These are phyloP conservation scores for Mimosa bimucronata DNA, from an alignment of 306 rosid species.

Conservation along the genomic window DNA sequence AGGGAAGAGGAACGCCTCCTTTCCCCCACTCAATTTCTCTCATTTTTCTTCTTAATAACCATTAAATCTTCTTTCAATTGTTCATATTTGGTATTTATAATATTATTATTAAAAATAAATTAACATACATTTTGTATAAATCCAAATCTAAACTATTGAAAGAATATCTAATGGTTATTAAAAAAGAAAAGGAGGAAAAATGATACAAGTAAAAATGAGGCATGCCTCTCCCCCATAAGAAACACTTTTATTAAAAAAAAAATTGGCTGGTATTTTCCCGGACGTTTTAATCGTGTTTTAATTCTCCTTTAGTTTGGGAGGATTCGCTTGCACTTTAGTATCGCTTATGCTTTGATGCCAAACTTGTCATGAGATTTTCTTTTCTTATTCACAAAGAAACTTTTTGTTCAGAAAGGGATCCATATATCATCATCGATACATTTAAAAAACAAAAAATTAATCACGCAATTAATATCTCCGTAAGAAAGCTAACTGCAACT, in stretches of 20 bases:
- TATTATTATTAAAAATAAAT: too few relatives aligned
- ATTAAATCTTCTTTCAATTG: too few relatives aligned
- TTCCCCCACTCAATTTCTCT: too few relatives aligned
- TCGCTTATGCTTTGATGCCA: not conserved
- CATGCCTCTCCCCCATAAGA: too few relatives aligned
- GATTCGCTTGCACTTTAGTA: not conserved
- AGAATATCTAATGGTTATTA: too few relatives aligned
- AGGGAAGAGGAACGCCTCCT: too few relatives aligned
- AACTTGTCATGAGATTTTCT: not conserved
- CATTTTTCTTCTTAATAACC: too few relatives aligned
- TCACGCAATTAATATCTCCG: not conserved
- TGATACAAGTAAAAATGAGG: too few relatives aligned
- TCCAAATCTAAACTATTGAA: too few relatives aligned
- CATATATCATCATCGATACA: not conserved
- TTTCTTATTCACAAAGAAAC: constrained; percentile 1
- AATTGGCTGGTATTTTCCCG: not conserved
- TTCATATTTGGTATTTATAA: too few relatives aligned
- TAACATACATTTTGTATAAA: too few relatives aligned
- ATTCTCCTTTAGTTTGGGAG: not conserved
- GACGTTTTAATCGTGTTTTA: not conserved
- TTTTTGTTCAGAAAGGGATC: not conserved
- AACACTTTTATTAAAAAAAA: not conserved
- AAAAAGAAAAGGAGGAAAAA: too few relatives aligned
- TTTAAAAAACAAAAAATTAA: not conserved
- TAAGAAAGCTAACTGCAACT: not conserved